Conservation (phyloP, 192 early-diverging fungal species). For the Backusella parvicylindrica region DNA sequence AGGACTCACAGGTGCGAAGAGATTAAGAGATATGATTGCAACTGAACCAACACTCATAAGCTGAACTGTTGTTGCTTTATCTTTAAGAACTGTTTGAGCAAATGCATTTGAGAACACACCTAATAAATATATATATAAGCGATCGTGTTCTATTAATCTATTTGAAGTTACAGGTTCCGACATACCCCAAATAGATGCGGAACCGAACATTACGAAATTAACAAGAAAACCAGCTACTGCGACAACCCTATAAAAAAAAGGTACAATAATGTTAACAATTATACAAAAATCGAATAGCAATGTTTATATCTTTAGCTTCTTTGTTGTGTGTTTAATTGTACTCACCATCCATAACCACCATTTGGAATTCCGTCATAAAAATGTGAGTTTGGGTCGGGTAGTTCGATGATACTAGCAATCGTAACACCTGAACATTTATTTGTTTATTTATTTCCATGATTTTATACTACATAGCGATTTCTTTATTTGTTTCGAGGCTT, state of each 20-base stretch:
- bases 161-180: neutral
- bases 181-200: conserved; percentile 14
- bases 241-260: neutral
- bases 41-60: conserved; percentile 19
- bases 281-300: neutral
- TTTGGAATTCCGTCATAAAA: conserved; percentile 15
- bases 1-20: conserved; percentile 9
- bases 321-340: neutral
- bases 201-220: conserved; percentile 16
- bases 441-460: neutral
- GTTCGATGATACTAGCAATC: conserved; percentile 9
- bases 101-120: conserved; percentile 25
- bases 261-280: neutral
- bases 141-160: neutral
- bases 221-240: conserved; percentile 4
- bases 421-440: neutral
- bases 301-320: neutral
- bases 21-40: conserved; percentile 8
- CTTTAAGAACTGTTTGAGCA: neutral
- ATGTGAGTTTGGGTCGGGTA: neutral
- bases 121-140: neutral
- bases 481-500: neutral
- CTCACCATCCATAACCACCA: conserved; percentile 16
- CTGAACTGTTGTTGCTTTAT: conserved; percentile 12
- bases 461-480: neutral